Percentiles rank a stretch among this genome's conserved stretches.
These are phyloP conservation scores for Zygoascus flipseniorum DNA, from an alignment of 805 yeast genomes.

Conservation along the genomic window DNA sequence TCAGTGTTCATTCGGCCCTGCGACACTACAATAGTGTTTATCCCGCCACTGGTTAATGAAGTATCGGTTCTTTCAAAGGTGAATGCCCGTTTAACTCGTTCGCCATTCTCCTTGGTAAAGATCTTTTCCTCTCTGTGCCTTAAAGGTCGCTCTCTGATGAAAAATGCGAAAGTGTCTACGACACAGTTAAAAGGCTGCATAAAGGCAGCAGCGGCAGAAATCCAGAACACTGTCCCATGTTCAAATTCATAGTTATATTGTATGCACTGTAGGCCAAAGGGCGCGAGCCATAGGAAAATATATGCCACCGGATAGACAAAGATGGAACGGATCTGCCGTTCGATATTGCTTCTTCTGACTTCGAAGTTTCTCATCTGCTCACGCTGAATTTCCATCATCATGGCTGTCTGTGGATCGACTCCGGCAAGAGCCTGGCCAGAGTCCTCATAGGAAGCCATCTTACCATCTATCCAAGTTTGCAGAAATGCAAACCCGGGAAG, in stretches of 20 bases:
- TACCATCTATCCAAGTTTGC: background rate
- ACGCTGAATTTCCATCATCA: constrained; percentile 36
- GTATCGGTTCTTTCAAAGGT: background rate
- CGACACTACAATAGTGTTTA: no score
- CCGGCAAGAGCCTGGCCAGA: background rate
- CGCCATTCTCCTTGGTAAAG: constrained; percentile 11
- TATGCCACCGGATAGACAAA: constrained; percentile 82
- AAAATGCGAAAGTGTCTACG: constrained; percentile 67
- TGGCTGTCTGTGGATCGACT: constrained; percentile 9
- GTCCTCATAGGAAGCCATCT: background rate
- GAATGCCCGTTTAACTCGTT: constrained; percentile 6
- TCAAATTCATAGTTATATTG: constrained; percentile 40
- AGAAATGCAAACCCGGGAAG: constrained; percentile 18
- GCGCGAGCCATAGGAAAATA: constrained; percentile 73
- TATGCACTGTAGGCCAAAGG: constrained; percentile 58
- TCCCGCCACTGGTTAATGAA: background rate
- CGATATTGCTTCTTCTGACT: constrained; percentile 54
- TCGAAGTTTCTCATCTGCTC: constrained; percentile 56
- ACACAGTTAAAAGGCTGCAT: constrained; percentile 76
- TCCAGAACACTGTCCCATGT: constrained; percentile 51
- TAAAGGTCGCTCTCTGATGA: constrained; percentile 48
- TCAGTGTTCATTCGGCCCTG: background rate
- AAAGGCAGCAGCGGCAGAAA: constrained; percentile 59
- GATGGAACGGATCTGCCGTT: constrained; percentile 69
- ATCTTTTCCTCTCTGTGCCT: constrained; percentile 10